Base-by-base conservation (phyloP, 306 rosid genomes). In the Acacia melanoxylon region DNA sequence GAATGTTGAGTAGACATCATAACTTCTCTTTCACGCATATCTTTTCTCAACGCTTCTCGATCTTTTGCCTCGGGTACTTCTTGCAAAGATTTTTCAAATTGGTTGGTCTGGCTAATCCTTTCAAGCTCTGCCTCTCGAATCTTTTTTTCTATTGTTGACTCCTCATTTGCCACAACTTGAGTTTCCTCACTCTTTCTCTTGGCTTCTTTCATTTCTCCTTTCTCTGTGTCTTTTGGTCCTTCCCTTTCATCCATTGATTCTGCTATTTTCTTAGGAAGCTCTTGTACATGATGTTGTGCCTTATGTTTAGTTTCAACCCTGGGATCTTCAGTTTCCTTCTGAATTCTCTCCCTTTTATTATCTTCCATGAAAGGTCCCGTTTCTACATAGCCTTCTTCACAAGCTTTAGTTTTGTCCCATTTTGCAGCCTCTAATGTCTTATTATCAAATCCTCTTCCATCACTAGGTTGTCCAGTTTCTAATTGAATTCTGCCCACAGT, bases 1-100 rank as follows among this genome's bases (percentile, higher is more conserved):
- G 58, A 77, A 27, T 81, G 81, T 48, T 67, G 82, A 68, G 72
- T 68, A 61, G 82, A 8, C 56, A 77, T 48, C 58, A 74, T 69
- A 59, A 77, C 49, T 68, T 68, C 48, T 37, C 29, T 68, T 68
- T 68, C 48, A 19, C 2, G 48, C 6, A 6, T 19, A 15, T 7
- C 73, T 35, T 37, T 68, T 10, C 19, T 45, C 13, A 19, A 35
- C 19, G 6, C 72, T 31, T 65, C 15, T 16, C 0, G 25, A 33
- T 68, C 72, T 68, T 68, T 9, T 68, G 15, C 72, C 72, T 19
- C 8, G 0, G 27, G 29, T 37, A 19, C 27, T 46, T 22, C 75
- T 44, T 24, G 37, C 56, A 45, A 70, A 44, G 17, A 35, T 19
- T 16, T 51, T 17, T 20, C 61, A 20, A 20, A 54, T 54, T 7